Base-by-base conservation (phyloP, 352 stramenopile genomes). In the Globisporangium iwayamae region DNA sequence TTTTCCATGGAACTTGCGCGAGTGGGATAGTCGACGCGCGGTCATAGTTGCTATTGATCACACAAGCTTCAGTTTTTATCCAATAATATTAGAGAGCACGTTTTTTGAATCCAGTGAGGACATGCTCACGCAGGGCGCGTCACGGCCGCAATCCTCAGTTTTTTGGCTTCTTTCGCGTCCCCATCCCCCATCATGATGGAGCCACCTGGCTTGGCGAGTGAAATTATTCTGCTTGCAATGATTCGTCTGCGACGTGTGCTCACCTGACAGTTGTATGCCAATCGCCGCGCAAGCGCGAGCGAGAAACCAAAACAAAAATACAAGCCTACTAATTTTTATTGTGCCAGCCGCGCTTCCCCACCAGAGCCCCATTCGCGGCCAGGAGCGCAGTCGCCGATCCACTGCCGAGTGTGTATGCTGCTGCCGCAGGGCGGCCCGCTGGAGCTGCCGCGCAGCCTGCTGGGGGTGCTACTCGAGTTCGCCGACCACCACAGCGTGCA, bases 391-490 rank as follows among this genome's bases (percentile, higher is more conserved):
- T 52, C 60, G 30, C 14, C 22, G 22, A 45, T 18, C 48, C 16
- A 54, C 13, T 32, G 22, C 50, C 16, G 16, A 56, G 16, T 41
- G n/a, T 14, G 9, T 3, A 39, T 61, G 39, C 25, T 52, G 38
- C 55, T 34, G 38, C 38, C 34, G 4, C 28, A n/a, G n/a, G 30
- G 43, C 18, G 41, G 38, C 4, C 50, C 25, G 57, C 53, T 69
- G 13, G 57, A 61, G 47, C 62, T 77, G 36, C 71, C 71, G 30
- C 55, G 53, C 56, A 67, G 64, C 16, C 58, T 77, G 64, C 65
- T 77, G 16, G 64, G 48, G 38, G 56, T 57, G 60, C 60, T 77
- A 41, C 71, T 77, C 41, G 71, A 60, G 60, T 75, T 65, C 47
- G 48, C 43, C 38, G 68, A 65, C 58, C 71, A 77, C 65, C 60